Evolutionary conservation across 345 rosid species (phyloP), one percentile per base, ranked within the genome.

Genomic region (Sisymbrium irio): DNA sequence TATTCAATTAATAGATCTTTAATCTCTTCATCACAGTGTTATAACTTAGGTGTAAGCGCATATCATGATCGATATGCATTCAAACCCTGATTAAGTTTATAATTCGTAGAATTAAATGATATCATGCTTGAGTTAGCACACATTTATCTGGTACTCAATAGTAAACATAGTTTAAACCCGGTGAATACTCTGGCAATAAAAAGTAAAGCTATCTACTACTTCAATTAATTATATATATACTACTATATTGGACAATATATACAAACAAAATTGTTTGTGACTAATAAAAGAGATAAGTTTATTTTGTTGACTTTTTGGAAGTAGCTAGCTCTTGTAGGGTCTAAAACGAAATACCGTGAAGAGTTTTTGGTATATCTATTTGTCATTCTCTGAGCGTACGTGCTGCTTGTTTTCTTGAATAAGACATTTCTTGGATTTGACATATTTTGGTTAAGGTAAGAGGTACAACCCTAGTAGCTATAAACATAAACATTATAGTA

Each of bases 321-420:
- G 45, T 49, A 57, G 67, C 33, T 59, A 58, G 67, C 13, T 66
- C 22, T 30, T 58, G 61, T 74, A 49, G 73, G 61, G 78, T 74
- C 62, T 25, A 55, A 53, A 65, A 22, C 77, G 19, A 22, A 13
- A 58, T 18, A 19, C 27, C 8, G 12, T 28, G 67, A 46, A 18
- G 65, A 22, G 2, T 56, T 64, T n/a, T 56, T 35, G 25, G 40
- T 11, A 40, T 17, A 57, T 46, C 2, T 46, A 47, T 35, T 46
- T 60, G 44, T 58, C 78, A 66, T 17, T 44, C 58, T 22, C 76
- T 65, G 64, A 65, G 50, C 45, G 11, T 66, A 49, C 61, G 33
- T 37, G 58, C 18, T 47, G 65, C 40, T 74, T 65, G 51, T 35
- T 73, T 56, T 66, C 35, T 47, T 46, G 60, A 73, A 55, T 45